Evolutionary conservation across 2,329 filamentous ascomycete species (phyloP), one percentile per base, ranked within the genome.

Genomic region (Cordyceps militaris): DNA sequence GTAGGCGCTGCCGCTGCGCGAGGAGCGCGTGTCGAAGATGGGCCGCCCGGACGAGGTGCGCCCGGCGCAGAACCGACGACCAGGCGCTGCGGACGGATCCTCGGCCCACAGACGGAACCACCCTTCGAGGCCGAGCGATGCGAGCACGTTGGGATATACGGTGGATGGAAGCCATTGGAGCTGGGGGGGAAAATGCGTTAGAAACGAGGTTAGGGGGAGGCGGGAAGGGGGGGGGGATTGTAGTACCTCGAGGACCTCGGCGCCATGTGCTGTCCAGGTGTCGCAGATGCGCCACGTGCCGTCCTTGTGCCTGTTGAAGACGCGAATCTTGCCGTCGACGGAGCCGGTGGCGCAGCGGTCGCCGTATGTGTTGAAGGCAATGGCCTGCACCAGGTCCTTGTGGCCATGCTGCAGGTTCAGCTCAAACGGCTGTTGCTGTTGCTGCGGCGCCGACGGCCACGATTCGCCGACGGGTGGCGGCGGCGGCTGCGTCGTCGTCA

Each of bases 131-230:
- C 89, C 91, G 60, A 97, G 88, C 56, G 89, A 96, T 58, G 87
- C 92, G 64, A 97, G 78, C 65, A 96, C 83, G 68, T 94, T 85
- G 38, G 84, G 91, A 64, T 94, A 94, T 60, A 94, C 86, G 62
- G 89, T 93, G 0, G 91, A 89, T 1, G 91, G 90, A 58, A 96
- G 89, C 92, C 93, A 97, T 79, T 94, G 90, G 56, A 96, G 85
- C 89, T 93, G 7, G 1, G n/a, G 3, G 16, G 30, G 21, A 7
- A 38, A 13, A 3, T 21, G n/a, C 21, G 40, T 34, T 36, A 52
- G 49, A 24, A 13, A 23, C 7, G 23, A 3, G 26, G 8, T 3
- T 23, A 14, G 16, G 32, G 10, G 9, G 14, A 38, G 21, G 28
- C 2, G 8, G 30, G 19, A 16, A 8, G 11, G 59, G 62, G 61